Percentiles rank a stretch among this genome's conserved stretches.
These are phyloP conservation scores for Hymenoscyphus fructigenus DNA, from an alignment of 2,329 filamentous ascomycete genomes.

Conservation along the genomic window DNA sequence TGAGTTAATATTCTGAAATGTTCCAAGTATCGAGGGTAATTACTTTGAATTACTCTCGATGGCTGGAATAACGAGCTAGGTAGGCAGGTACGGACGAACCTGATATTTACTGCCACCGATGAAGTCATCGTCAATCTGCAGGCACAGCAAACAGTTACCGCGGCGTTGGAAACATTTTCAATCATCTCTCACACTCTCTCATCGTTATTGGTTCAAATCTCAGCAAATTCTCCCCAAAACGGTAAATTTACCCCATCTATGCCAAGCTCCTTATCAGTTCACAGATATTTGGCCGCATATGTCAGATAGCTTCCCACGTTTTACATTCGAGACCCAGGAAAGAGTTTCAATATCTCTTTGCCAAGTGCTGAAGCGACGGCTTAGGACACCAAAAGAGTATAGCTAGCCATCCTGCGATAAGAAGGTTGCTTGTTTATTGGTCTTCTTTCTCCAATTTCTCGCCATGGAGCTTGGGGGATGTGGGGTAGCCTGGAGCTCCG, in stretches of 20 bases:
- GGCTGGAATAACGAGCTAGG: too few relatives aligned
- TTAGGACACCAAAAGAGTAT: not conserved
- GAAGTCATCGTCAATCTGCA: not conserved
- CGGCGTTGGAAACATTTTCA: not conserved
- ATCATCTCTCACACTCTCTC: not conserved
- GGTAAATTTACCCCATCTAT: conserved; percentile 1
- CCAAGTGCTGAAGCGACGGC: not conserved
- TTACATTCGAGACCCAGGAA: not conserved
- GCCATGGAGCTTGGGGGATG: not conserved
- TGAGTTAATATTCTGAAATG: too few relatives aligned
- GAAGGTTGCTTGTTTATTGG: conserved; percentile 2
- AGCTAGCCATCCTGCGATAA: not conserved
- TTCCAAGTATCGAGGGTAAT: too few relatives aligned
- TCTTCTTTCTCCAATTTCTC: not conserved
- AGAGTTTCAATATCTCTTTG: not conserved
- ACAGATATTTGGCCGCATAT: not conserved
- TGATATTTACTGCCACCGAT: not conserved
- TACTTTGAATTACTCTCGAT: too few relatives aligned
- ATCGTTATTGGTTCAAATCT: not conserved
- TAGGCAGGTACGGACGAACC: too few relatives aligned
- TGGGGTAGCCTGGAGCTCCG: not conserved
- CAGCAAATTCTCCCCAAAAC: not conserved
- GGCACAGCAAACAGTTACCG: not conserved
- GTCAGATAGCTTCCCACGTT: not conserved
- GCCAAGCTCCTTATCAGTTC: conserved; percentile 10